Evolutionary conservation across 2,329 filamentous ascomycete species (phyloP), one percentile per base, ranked within the genome.

Genomic region (Pestalotiopsis sp.): DNA sequence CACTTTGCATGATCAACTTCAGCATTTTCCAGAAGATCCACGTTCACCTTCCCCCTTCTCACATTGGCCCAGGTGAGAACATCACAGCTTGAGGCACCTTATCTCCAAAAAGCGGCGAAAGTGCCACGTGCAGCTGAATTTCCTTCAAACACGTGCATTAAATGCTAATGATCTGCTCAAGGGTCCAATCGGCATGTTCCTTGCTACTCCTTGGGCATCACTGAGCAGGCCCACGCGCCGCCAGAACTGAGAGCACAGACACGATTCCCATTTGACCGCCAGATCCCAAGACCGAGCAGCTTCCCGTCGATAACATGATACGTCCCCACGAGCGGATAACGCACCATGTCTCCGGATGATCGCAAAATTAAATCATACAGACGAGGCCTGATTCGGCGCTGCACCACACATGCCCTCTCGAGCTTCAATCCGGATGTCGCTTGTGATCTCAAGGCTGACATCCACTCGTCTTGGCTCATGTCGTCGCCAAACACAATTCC

Each of bases 401-500:
- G 79, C 1, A 80, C 71, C 1, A 81, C 78, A 14, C 72, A 75
- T 0, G 70, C 63, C 1, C 64, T 36, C 1, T 71, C 71, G 0
- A 71, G 56, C 4, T 70, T 57, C 3, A 74, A 17, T 7, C 59
- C n/a, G 0, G 70, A 57, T 0, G 66, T 68, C 1, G 41, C 20
- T 13, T 78, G 71, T 14, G 61, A 41, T 9, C 71, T 57, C 45
- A 81, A 41, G 3, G 67, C 67, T 2, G 72, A 36, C 0, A 68
- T 17, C 81, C 80, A 82, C 36, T 77, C 75, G 0, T 73, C 69
- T 0, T 68, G 64, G 20, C 63, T 68, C 3, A 82, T 12, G 17
- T 82, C 79, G 3, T 81, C 78, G 11, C 81, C 79, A 64, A 83
- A 82, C 0, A 81, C 52, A 49, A 83, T 83, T 1, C 81, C 82